phyloP scores from a whole-genome alignment of 2,329 filamentous ascomycete species.

The Clarireedia monteithiana region DNA sequence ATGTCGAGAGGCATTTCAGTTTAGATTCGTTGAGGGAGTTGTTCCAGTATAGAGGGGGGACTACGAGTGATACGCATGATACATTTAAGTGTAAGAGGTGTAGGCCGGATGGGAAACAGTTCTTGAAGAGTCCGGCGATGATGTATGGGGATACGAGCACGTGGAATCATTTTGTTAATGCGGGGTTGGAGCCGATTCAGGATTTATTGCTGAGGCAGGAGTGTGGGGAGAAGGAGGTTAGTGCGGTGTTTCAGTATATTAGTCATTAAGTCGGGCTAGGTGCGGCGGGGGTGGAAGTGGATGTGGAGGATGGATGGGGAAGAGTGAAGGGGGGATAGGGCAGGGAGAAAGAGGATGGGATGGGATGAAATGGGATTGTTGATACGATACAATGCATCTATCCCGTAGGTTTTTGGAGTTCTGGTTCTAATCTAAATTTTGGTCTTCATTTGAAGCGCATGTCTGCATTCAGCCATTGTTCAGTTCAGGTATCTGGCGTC shows the following conservation, averaged over 20 bases:
- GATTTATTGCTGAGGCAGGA: conserved; percentile 88
- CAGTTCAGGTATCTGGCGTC: too few species aligned
- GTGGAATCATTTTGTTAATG: conserved; percentile 97
- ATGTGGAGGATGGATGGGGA: not conserved
- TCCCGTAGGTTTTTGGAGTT: too few species aligned
- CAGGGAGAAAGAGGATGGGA: not conserved
- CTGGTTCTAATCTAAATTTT: too few species aligned
- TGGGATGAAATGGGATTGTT: not conserved
- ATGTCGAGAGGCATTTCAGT: conserved; percentile 94
- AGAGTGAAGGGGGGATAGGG: not conserved
- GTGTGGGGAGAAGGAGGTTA: conserved; percentile 68
- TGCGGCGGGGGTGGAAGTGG: not conserved
- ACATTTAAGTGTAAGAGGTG: conserved; percentile 98
- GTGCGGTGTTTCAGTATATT: conserved; percentile 97
- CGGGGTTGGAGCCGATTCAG: conserved; percentile 73
- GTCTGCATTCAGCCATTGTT: too few species aligned
- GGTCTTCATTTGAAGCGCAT: too few species aligned
- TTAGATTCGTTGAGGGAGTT: conserved; percentile 84
- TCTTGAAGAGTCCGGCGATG: conserved; percentile 87
- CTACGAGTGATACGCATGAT: conserved; percentile 89
- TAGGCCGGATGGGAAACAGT: conserved; percentile 77
- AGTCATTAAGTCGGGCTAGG: conserved; percentile 53
- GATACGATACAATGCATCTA: too few species aligned
- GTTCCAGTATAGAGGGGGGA: conserved; percentile 84
- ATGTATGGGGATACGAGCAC: conserved; percentile 96